Base-by-base conservation (phyloP, 1,139 yeast genomes). In the Pichia sp. region DNA sequence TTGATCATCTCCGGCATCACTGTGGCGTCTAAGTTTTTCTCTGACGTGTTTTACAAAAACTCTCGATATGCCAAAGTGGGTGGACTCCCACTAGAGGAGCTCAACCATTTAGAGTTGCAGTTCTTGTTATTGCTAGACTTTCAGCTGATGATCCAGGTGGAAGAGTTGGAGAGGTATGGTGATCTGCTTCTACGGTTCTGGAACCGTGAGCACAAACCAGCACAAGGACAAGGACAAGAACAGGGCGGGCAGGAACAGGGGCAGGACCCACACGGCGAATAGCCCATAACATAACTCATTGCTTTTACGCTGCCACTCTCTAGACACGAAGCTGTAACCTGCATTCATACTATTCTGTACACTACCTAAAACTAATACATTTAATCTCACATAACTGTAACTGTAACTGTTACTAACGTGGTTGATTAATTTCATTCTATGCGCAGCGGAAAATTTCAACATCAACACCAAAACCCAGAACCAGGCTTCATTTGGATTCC, bases 31-130 rank as follows among this genome's bases (percentile, higher is more conserved):
- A 91, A 91, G 63, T 93, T 91, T 59, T 88, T 88, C 59, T 81
- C 94, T 49, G 99, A 91, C 61, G 87, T 91, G 35, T 93, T 91
- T 57, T 91, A 93, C 68, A 91, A 93, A 55, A 91, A 93, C 60
- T 79, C 94, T 37, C 73, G 99, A 46, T 91, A 93, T 58, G 97
- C 98, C 18, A 86, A 91, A 59, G 97, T 91, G 28, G 98, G 99
- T 8, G 99, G 99, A 2, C 69, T 91, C 39, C 96, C 97, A 8
- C 70, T 88, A 39, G 96, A 87, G 41, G 99, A 91, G 56, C 69
- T 91, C 53, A 91, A 93, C 56, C 91, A 86, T 60, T 67, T 91
- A 47, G 99, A 91, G 59, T 64, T 91, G 36, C 97, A 91, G 58
- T 91, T 91, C 56, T 62, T 91, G 47, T 60, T 88, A 34, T 65